Evolutionary conservation across 1,139 yeast species (phyloP).

Genomic region (Nakaseomyces nivariensis): DNA sequence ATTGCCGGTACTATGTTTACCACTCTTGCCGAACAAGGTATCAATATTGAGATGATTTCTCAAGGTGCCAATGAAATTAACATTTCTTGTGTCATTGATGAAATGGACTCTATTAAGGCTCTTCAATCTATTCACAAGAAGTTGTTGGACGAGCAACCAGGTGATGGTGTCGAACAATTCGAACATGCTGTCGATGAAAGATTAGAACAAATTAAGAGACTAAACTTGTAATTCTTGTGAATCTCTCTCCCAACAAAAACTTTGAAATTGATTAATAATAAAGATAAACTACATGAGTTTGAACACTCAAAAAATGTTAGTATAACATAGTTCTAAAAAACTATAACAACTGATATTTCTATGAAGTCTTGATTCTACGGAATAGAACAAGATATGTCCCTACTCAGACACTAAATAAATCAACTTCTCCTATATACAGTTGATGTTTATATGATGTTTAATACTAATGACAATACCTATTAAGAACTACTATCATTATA

Average conservation of each 20-base stretch:
- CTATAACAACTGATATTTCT: not conserved
- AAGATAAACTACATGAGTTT: not conserved
- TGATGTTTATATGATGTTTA: not conserved
- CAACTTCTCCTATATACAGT: not conserved
- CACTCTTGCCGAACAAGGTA: slow-evolving; percentile 81
- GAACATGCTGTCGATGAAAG: slow-evolving; percentile 28
- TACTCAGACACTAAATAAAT: not conserved
- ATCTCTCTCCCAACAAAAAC: not conserved
- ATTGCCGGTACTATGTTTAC: slow-evolving; percentile 97
- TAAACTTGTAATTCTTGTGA: slow-evolving; percentile 10
- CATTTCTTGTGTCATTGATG: slow-evolving; percentile 88
- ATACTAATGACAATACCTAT: not conserved
- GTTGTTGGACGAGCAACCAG: slow-evolving; percentile 40
- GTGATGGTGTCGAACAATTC: slow-evolving; percentile 9
- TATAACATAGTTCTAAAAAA: not conserved
- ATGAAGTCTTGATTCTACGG: not conserved
- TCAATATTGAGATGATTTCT: slow-evolving; percentile 93
- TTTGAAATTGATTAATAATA: too few species aligned
- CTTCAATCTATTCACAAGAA: slow-evolving; percentile 75
- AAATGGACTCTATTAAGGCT: slow-evolving; percentile 74
- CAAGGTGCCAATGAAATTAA: slow-evolving; percentile 98
- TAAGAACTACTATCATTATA: not conserved
- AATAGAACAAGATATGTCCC: not conserved
- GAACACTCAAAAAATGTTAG: not conserved
- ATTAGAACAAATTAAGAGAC: slow-evolving; percentile 26